These are phyloP conservation scores for Amanita pseudoporphyria DNA, from an alignment of 768 basidiomycete genomes.

Conservation along the genomic window DNA sequence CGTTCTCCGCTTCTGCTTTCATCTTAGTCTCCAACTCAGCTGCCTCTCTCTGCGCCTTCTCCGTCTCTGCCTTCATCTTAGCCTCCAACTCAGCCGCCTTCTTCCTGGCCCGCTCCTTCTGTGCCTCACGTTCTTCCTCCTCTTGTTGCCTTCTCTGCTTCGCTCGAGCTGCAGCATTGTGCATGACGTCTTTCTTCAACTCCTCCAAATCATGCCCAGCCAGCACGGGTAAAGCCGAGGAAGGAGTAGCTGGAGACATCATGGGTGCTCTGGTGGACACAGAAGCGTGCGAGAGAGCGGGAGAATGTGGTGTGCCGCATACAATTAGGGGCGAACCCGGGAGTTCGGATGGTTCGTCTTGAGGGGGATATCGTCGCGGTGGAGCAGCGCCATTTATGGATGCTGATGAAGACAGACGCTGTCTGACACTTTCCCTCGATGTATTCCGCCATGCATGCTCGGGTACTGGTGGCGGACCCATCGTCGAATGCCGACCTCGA, in stretches of 20 bases:
- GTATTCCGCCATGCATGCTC: constrained; percentile 23
- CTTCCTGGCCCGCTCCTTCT: constrained; percentile 68
- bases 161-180: constrained; percentile 75
- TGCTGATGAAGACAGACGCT: constrained; percentile 35
- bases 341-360: constrained; percentile 20
- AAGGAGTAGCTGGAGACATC: constrained; percentile 25
- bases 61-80: constrained; percentile 40
- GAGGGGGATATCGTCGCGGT: constrained; percentile 22
- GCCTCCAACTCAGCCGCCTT: constrained; percentile 75
- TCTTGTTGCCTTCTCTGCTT: constrained; percentile 72
- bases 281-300: constrained; percentile 33
- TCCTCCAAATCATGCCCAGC: constrained; percentile 46
- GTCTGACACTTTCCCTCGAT: constrained; percentile 34
- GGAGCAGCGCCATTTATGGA: constrained; percentile 21
- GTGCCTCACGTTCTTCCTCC: constrained; percentile 73
- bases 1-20: constrained; percentile 34
- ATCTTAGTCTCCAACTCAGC: constrained; percentile 64
- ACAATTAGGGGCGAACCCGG: constrained; percentile 16
- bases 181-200: constrained; percentile 71
- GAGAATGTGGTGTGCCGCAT: constrained; percentile 33
- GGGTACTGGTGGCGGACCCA: constrained; percentile 46
- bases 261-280: constrained; percentile 15
- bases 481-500: constrained; percentile 24
- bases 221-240: constrained; percentile 22
- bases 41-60: constrained; percentile 64